phyloP scores from a whole-genome alignment of 2,329 filamentous ascomycete species.

The Aspergillus ruber region DNA sequence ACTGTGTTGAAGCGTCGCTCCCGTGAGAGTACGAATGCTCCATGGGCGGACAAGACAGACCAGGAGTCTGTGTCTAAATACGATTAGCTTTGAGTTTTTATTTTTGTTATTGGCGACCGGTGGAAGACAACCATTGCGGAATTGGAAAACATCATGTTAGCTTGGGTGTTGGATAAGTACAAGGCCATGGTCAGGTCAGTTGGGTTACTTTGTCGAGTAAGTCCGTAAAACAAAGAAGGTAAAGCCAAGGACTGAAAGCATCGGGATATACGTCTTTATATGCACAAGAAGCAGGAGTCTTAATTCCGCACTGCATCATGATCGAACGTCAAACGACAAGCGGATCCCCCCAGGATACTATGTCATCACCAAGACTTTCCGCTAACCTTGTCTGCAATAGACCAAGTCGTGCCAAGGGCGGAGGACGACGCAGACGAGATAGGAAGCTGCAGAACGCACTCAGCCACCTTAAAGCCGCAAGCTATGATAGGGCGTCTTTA shows the following conservation, averaged over 20 bases:
- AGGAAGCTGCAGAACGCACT: background rate
- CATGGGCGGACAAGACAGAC: slow-evolving; percentile 8
- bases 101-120: background rate
- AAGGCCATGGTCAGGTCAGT: background rate
- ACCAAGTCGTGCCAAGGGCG: background rate
- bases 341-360: background rate
- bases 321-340: background rate
- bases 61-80: background rate
- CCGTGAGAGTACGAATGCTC: slow-evolving; percentile 15
- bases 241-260: background rate
- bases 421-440: background rate
- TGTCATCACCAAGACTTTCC: background rate
- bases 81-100: background rate
- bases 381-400: background rate
- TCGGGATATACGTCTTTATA: background rate
- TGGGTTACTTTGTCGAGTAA: background rate
- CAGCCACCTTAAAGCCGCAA: background rate
- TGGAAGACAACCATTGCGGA: background rate
- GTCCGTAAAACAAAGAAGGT: background rate
- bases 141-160: background rate
- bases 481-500: background rate
- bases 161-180: background rate
- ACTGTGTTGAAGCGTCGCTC: slow-evolving; percentile 14
- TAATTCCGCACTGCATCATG: too few relatives aligned
- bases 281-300: background rate